Percentiles rank a stretch among this genome's conserved stretches.
Conservation (phyloP, 129 eudicot species). For the Ambrosia trifida region DNA sequence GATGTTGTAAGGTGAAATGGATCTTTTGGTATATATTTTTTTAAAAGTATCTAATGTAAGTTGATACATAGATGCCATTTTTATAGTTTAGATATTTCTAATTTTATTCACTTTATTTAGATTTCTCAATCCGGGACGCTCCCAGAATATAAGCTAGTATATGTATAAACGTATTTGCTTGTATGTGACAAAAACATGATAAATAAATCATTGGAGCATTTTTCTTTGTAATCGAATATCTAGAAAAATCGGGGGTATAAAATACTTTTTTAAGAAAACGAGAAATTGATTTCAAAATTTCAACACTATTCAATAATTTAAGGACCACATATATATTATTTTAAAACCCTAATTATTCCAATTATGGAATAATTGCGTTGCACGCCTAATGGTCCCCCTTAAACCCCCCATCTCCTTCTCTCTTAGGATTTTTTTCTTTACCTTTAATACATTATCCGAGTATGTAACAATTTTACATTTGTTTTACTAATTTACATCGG, state of each 20-base stretch:
- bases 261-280: not conserved
- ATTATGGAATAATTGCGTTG: not conserved
- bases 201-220: not conserved
- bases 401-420: not conserved
- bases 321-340: conserved; percentile 2
- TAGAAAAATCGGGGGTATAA: conserved; percentile 28
- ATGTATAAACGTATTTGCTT: not conserved
- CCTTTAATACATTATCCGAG: not conserved
- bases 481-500: no score
- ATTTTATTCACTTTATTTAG: no score
- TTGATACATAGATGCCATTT: no score
- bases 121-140: no score
- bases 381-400: conserved; percentile 9
- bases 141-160: not conserved
- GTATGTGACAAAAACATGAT: not conserved
- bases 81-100: no score
- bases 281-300: not conserved
- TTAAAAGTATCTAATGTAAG: no score
- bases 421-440: not conserved
- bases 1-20: no score
- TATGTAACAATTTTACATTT: not conserved
- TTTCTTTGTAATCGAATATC: conserved; percentile 20
- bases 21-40: no score
- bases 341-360: not conserved
- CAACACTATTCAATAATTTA: not conserved